phyloP scores from a whole-genome alignment of 176 grass and related monocot species.

The Puya raimondii region DNA sequence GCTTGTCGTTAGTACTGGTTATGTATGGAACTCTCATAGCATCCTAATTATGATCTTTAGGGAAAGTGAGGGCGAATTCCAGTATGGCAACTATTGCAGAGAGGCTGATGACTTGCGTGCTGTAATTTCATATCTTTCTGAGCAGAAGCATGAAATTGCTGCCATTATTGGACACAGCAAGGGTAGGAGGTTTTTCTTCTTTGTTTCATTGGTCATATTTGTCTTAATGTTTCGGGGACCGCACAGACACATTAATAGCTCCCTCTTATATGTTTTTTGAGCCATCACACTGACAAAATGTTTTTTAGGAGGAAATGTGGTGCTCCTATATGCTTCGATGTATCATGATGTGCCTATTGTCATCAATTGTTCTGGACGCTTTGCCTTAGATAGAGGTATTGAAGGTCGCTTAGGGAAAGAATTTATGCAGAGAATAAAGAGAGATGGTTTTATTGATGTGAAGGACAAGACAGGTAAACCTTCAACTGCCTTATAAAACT shows the following conservation, averaged over 20 bases:
- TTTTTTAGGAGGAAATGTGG: conserved; percentile 69
- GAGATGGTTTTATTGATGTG: conserved; percentile 80
- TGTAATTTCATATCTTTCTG: conserved; percentile 51
- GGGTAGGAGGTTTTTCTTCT: conserved; percentile 29
- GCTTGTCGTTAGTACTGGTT: neutral
- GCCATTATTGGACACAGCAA: conserved; percentile 91
- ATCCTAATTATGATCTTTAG: conserved; percentile 10
- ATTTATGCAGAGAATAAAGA: conserved; percentile 68
- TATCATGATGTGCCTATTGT: conserved; percentile 39
- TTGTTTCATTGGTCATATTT: conserved; percentile 2
- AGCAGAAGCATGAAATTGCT: conserved; percentile 54
- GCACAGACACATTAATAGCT: neutral
- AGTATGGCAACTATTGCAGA: conserved; percentile 71
- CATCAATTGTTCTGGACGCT: conserved; percentile 73
- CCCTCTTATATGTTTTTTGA: neutral
- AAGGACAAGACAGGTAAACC: conserved; percentile 59
- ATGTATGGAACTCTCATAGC: neutral
- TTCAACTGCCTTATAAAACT: conserved; percentile 9
- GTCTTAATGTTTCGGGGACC: neutral
- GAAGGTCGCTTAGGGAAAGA: conserved; percentile 64
- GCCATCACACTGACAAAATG: neutral
- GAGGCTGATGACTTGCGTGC: conserved; percentile 60
- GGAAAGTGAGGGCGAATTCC: conserved; percentile 74
- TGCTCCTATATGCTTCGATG: conserved; percentile 71
- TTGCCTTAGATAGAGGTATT: conserved; percentile 71